phyloP scores from a whole-genome alignment of 345 rosid species.

The Trapa incisa region DNA sequence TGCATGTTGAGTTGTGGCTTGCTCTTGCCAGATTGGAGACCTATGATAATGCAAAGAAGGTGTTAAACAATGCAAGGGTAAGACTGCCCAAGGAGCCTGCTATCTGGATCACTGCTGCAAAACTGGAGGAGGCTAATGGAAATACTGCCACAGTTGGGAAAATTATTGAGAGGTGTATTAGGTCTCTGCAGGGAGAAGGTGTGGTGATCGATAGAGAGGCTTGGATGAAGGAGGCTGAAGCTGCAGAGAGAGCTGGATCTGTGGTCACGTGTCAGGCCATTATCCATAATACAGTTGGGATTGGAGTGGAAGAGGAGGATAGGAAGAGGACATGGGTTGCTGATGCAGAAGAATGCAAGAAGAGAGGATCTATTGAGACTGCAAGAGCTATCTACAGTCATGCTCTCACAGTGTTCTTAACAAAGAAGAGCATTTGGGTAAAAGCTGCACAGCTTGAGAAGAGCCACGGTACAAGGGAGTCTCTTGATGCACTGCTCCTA shows the following conservation, averaged over 20 bases:
- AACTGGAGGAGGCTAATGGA: slow-evolving; percentile 89
- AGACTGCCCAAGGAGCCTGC: slow-evolving; percentile 78
- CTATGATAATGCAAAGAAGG: slow-evolving; percentile 62
- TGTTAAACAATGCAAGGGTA: slow-evolving; percentile 62
- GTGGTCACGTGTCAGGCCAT: slow-evolving; percentile 79
- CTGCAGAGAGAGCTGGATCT: slow-evolving; percentile 76
- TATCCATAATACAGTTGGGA: slow-evolving; percentile 55
- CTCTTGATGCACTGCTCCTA: slow-evolving; percentile 73
- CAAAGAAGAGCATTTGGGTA: slow-evolving; percentile 92
- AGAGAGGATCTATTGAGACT: slow-evolving; percentile 80
- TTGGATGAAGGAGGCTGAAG: slow-evolving; percentile 96
- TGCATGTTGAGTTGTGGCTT: slow-evolving; percentile 81
- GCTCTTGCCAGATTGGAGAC: slow-evolving; percentile 83
- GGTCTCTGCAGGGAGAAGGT: slow-evolving; percentile 78
- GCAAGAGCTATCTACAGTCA: slow-evolving; percentile 84
- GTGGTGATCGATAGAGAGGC: slow-evolving; percentile 73
- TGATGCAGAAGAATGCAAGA: slow-evolving; percentile 95
- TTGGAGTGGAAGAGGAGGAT: slow-evolving; percentile 94
- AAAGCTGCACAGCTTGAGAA: slow-evolving; percentile 95
- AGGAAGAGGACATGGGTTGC: slow-evolving; percentile 98
- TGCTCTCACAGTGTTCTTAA: slow-evolving; percentile 72
- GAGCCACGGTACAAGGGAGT: slow-evolving; percentile 84
- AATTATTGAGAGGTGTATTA: slow-evolving; percentile 84
- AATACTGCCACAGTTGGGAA: slow-evolving; percentile 64
- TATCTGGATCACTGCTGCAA: slow-evolving; percentile 89